A percentile compares a stretch with the other conserved stretches of the same genome.
Conservation (phyloP, 441 rosid species). For the Syzygium syzygioides region DNA sequence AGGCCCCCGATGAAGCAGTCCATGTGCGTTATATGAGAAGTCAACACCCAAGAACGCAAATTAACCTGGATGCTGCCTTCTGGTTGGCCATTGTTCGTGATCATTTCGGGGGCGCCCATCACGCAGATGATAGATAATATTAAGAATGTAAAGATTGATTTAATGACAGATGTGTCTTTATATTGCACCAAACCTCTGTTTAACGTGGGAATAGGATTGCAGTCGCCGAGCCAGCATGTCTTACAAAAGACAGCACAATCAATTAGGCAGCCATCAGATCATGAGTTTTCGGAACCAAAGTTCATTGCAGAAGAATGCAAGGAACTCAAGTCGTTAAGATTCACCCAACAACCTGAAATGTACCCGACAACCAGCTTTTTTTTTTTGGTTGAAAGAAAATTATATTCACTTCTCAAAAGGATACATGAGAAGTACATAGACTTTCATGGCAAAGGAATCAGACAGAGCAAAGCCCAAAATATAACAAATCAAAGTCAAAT, state of each 20-base stretch:
- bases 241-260: neutral
- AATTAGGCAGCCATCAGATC: neutral
- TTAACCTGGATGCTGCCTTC: neutral
- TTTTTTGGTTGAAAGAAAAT: too few relatives aligned
- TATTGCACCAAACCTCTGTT: neutral
- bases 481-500: too few relatives aligned
- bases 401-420: too few relatives aligned
- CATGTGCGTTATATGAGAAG: neutral
- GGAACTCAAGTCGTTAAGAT: neutral
- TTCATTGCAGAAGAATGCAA: neutral
- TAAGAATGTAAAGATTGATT: neutral
- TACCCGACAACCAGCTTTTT: neutral
- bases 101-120: neutral
- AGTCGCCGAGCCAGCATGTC: neutral
- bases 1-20: neutral
- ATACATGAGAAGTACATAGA: too few relatives aligned
- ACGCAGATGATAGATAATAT: neutral
- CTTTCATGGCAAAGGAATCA: too few relatives aligned
- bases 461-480: too few relatives aligned
- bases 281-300: neutral
- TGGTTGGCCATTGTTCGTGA: neutral
- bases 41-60: neutral
- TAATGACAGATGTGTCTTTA: neutral
- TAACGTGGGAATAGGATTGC: neutral
- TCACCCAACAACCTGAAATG: neutral